A percentile compares a stretch with the other conserved stretches of the same genome.
These are phyloP conservation scores for Fagus crenata DNA, from an alignment of 306 rosid genomes.

Conservation along the genomic window DNA sequence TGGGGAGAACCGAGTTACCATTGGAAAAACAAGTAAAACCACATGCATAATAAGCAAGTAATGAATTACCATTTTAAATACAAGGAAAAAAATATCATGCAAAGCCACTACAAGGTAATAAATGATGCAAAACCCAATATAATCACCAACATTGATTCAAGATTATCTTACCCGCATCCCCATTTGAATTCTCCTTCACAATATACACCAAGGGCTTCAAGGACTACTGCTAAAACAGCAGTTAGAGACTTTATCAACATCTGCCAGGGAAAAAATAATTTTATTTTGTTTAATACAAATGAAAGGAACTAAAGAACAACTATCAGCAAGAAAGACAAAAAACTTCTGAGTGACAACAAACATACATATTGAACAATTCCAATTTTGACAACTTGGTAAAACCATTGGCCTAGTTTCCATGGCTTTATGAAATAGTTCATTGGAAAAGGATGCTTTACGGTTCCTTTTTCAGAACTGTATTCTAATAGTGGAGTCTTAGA, in stretches of 20 bases:
- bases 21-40: not conserved
- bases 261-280: constrained; percentile 49
- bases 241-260: constrained; percentile 83
- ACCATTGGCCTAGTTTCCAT: constrained; percentile 83
- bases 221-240: constrained; percentile 79
- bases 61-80: too few relatives aligned
- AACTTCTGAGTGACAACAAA: constrained; percentile 27
- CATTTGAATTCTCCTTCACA: constrained; percentile 92
- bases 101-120: not conserved
- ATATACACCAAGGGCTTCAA: constrained; percentile 85
- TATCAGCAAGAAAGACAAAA: not conserved
- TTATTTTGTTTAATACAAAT: constrained; percentile 26
- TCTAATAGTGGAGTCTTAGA: constrained; percentile 68
- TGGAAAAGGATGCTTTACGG: constrained; percentile 83
- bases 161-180: constrained; percentile 84
- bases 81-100: too few relatives aligned
- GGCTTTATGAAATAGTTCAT: constrained; percentile 75
- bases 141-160: constrained; percentile 11
- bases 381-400: constrained; percentile 86
- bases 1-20: not conserved
- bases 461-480: constrained; percentile 56
- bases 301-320: constrained; percentile 21
- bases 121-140: constrained; percentile 12
- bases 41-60: not conserved
- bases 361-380: constrained; percentile 99